A percentile compares a stretch with the other conserved stretches of the same genome.
phyloP scores from a whole-genome alignment of 2,329 filamentous ascomycete genomes.

The Tolypocladium ovalisporum region DNA sequence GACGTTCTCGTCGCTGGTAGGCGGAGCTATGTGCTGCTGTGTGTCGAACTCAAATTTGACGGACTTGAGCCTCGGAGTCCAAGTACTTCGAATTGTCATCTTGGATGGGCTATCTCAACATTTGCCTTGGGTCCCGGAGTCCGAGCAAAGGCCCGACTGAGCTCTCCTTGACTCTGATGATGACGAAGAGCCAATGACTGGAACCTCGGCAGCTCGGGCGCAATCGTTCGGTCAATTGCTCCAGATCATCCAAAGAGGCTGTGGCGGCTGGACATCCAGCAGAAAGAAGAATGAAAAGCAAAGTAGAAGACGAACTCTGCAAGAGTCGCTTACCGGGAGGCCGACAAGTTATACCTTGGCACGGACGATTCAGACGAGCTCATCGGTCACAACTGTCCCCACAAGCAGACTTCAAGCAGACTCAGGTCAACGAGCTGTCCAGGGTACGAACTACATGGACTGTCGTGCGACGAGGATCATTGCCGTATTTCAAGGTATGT shows the following conservation, averaged over 20 bases:
- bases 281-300: background rate
- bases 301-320: background rate
- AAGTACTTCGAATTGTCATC: background rate
- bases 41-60: slow-evolving; percentile 2
- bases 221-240: too few relatives aligned
- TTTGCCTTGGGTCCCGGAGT: background rate
- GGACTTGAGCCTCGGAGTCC: background rate
- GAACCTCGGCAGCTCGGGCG: background rate
- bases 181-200: background rate
- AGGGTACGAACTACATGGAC: background rate
- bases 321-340: background rate
- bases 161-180: background rate
- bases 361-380: background rate
- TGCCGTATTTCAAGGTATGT: background rate
- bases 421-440: background rate
- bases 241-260: background rate
- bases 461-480: background rate
- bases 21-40: background rate
- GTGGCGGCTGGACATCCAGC: background rate
- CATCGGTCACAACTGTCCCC: background rate
- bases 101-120: background rate
- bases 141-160: background rate
- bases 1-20: background rate
- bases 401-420: background rate
- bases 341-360: background rate